phyloP scores from a whole-genome alignment of 106 monocot species.

The Platanthera zijinensis region DNA sequence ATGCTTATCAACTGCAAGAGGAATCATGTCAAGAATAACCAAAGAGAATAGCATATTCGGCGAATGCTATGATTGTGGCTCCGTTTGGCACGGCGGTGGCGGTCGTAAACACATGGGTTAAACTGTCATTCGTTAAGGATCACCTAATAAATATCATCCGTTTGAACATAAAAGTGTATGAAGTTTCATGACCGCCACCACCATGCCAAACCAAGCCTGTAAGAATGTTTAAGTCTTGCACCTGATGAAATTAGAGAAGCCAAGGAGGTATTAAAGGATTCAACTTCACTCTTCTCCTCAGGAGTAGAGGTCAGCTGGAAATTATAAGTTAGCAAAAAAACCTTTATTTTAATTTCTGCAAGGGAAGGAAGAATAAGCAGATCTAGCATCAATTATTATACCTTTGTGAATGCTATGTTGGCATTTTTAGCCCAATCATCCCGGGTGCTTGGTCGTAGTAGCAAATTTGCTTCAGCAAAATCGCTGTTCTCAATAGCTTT shows the following conservation, averaged over 20 bases:
- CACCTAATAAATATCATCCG: too few relatives aligned
- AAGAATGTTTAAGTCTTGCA: slow-evolving; percentile 4
- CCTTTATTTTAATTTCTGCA: neutral
- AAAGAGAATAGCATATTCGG: neutral
- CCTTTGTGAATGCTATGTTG: slow-evolving; percentile 76
- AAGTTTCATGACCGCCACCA: too few relatives aligned
- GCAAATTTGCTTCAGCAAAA: slow-evolving; percentile 49
- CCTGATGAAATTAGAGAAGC: slow-evolving; percentile 79
- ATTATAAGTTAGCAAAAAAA: neutral
- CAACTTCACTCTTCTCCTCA: slow-evolving; percentile 64
- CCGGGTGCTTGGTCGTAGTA: slow-evolving; percentile 40
- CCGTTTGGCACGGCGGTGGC: too few relatives aligned
- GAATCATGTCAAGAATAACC: neutral
- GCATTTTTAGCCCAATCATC: slow-evolving; percentile 65
- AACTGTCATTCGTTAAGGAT: too few relatives aligned
- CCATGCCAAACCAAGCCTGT: too few relatives aligned
- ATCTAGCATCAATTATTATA: slow-evolving; percentile 8
- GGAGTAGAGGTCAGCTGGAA: slow-evolving; percentile 63
- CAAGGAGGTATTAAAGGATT: slow-evolving; percentile 76
- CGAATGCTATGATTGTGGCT: neutral
- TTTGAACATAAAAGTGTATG: too few relatives aligned
- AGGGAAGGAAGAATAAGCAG: neutral
- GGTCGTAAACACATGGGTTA: too few relatives aligned
- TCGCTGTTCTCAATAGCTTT: slow-evolving; percentile 82
- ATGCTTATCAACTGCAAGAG: slow-evolving; percentile 51